These are phyloP conservation scores for Digitaria exilis DNA, from an alignment of 202 grass and related monocot species.

Conservation along the genomic window DNA sequence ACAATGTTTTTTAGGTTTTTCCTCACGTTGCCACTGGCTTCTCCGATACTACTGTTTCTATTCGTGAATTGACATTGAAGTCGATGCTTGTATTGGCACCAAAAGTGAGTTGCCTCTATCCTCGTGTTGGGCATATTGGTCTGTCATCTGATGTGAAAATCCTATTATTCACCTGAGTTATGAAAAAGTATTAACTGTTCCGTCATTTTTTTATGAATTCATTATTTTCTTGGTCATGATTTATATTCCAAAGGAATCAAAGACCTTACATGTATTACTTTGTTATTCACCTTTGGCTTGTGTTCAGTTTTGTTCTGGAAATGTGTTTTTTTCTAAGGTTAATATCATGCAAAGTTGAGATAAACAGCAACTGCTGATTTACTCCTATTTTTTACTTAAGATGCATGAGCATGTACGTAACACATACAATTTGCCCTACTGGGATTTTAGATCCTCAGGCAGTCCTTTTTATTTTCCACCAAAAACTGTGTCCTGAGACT, in stretches of 20 bases:
- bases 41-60: slow-evolving; percentile 84
- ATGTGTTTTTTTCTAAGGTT: too few species aligned
- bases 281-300: neutral
- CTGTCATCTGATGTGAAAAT: too few species aligned
- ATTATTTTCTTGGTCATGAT: neutral
- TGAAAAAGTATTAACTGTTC: neutral
- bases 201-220: slow-evolving; percentile 10
- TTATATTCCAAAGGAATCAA: neutral
- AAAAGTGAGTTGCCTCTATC: slow-evolving; percentile 64
- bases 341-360: too few species aligned
- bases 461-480: slow-evolving; percentile 9
- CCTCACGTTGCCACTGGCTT: slow-evolving; percentile 96
- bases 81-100: slow-evolving; percentile 96
- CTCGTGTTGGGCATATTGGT: slow-evolving; percentile 14
- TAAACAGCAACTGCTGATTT: neutral
- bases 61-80: slow-evolving; percentile 97
- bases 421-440: neutral
- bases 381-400: slow-evolving; percentile 4
- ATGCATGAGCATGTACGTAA: neutral
- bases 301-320: neutral
- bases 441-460: neutral
- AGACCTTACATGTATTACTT: neutral
- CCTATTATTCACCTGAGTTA: too few species aligned
- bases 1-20: slow-evolving; percentile 70
- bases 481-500: slow-evolving; percentile 38